A percentile compares a stretch with the other conserved stretches of the same genome.
Evolutionary conservation across 768 basidiomycete species (phyloP).

Genomic region (Lactarius quietus): DNA sequence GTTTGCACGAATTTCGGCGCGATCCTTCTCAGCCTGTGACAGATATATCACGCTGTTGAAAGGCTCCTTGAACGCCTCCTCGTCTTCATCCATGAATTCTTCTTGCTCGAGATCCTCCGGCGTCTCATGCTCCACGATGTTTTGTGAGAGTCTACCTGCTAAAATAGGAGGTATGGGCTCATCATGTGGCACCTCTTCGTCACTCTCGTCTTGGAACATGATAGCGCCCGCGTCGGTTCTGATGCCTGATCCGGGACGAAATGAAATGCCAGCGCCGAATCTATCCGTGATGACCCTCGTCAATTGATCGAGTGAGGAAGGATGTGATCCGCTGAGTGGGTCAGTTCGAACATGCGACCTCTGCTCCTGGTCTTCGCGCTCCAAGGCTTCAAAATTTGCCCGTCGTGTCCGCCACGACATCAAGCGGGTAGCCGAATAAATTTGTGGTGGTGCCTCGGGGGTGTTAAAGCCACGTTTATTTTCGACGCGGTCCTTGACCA

Average conservation of each 20-base stretch:
- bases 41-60: constrained; percentile 33
- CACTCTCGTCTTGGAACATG: constrained; percentile 66
- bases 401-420: constrained; percentile 58
- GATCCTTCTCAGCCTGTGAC: constrained; percentile 35
- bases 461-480: constrained; percentile 72
- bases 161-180: constrained; percentile 11
- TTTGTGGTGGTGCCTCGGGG: constrained; percentile 67
- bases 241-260: constrained; percentile 52
- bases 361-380: constrained; percentile 39
- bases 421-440: constrained; percentile 66
- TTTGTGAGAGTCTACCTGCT: constrained; percentile 38
- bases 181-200: constrained; percentile 42
- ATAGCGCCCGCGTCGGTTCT: constrained; percentile 46
- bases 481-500: constrained; percentile 83
- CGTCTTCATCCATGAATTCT: constrained; percentile 36
- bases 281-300: constrained; percentile 20
- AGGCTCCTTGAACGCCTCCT: constrained; percentile 25
- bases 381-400: constrained; percentile 44
- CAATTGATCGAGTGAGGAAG: constrained; percentile 16
- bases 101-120: constrained; percentile 59
- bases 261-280: constrained; percentile 51
- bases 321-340: constrained; percentile 7
- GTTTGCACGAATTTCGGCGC: constrained; percentile 27
- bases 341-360: constrained; percentile 8
- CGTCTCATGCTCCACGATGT: constrained; percentile 57